Percentiles rank a stretch among this genome's conserved stretches.
phyloP scores from a whole-genome alignment of 495 filamentous ascomycete species.

The Penicillium odoratum region DNA sequence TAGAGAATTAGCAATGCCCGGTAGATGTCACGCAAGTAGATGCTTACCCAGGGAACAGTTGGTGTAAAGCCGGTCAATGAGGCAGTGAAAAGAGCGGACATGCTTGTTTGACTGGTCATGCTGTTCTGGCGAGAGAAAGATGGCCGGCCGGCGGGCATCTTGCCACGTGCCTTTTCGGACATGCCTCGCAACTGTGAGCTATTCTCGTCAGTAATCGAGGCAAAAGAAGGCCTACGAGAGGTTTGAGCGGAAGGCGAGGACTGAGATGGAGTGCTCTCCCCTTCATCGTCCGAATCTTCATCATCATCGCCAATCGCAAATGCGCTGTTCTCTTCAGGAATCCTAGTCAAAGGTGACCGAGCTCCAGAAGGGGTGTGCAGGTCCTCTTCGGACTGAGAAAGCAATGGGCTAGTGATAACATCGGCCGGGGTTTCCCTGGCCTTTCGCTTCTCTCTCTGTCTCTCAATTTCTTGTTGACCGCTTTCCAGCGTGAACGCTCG shows the following conservation, averaged over 20 bases:
- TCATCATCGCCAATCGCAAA: constrained; percentile 92
- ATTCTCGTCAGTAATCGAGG: constrained; percentile 73
- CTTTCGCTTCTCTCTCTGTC: constrained; percentile 72
- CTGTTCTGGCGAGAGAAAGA: constrained; percentile 92
- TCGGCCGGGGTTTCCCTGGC: constrained; percentile 49
- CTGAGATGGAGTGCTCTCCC: constrained; percentile 64
- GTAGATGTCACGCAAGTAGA: not conserved
- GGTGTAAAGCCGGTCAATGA: constrained; percentile 69
- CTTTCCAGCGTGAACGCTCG: constrained; percentile 93
- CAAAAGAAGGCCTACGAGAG: constrained; percentile 70
- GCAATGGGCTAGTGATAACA: constrained; percentile 34
- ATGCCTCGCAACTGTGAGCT: constrained; percentile 91
- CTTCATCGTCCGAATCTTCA: constrained; percentile 73
- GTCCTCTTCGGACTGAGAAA: constrained; percentile 68
- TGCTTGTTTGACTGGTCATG: constrained; percentile 75
- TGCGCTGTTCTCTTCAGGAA: constrained; percentile 76
- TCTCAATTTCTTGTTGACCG: constrained; percentile 89
- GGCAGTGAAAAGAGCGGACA: constrained; percentile 54
- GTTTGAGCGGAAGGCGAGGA: constrained; percentile 69
- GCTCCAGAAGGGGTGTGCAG: constrained; percentile 63
- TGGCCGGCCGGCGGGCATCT: constrained; percentile 84
- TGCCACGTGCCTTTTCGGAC: constrained; percentile 96
- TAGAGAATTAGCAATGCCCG: constrained; percentile 11
- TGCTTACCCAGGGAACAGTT: constrained; percentile 67
- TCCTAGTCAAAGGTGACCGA: constrained; percentile 65